phyloP scores from a whole-genome alignment of 2,329 filamentous ascomycete species.

The Paraphaeosphaeria minitans region DNA sequence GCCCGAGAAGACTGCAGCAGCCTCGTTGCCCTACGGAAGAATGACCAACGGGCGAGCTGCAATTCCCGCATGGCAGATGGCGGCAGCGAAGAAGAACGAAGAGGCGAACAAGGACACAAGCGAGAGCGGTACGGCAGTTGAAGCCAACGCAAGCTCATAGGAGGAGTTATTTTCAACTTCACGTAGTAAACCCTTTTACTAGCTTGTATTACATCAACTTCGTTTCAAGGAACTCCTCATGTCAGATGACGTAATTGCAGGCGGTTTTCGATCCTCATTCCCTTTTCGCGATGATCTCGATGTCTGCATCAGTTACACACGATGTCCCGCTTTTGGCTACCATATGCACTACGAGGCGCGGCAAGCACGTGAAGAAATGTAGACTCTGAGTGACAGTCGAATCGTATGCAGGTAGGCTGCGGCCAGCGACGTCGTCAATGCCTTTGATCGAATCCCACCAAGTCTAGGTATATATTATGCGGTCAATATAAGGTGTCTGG shows the following conservation, averaged over 20 bases:
- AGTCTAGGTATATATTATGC: neutral
- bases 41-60: slow-evolving; percentile 47
- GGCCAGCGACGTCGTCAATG: no score
- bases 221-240: neutral
- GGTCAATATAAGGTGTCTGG: neutral
- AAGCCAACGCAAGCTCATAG: slow-evolving; percentile 38
- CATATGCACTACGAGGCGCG: neutral
- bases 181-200: slow-evolving; percentile 1
- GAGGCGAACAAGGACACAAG: slow-evolving; percentile 51
- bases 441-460: no score
- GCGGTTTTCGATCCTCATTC: neutral
- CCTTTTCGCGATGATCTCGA: neutral
- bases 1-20: slow-evolving; percentile 33
- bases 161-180: neutral
- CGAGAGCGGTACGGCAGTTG: slow-evolving; percentile 44
- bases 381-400: no score
- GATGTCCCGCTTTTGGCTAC: neutral
- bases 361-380: neutral
- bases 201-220: slow-evolving; percentile 8
- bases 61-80: slow-evolving; percentile 61
- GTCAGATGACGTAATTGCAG: neutral
- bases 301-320: neutral
- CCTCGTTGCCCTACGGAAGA: slow-evolving; percentile 38
- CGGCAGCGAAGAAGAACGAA: slow-evolving; percentile 54
- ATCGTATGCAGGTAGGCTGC: no score